Base-by-base conservation (phyloP, 441 rosid species). In the Biscutella laevigata region DNA sequence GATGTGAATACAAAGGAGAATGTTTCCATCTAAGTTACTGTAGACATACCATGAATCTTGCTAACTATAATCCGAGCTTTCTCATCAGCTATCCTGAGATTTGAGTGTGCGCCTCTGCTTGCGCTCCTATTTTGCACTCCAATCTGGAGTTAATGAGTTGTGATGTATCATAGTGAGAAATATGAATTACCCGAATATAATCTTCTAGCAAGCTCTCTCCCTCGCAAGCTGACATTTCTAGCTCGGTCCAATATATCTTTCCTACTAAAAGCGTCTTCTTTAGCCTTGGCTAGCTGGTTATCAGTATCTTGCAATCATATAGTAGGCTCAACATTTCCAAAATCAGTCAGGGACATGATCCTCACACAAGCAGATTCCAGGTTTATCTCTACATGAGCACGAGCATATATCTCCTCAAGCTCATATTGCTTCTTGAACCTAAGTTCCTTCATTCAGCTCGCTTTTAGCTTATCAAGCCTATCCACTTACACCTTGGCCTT, bases 191-290 rank as follows among this genome's bases (percentile, higher is more conserved):
- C 83, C 95, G 79, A 59, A 80, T 92, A 70, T 92, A 92, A 55
- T 92, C 98, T 62, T 92, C 98, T 43, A 92, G 88, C 98, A 95
- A 92, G 60, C 95, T 86, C 81, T 92, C 98, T 77, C 88, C 98
- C 77, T 92, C 98, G 66, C 98, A 88, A 58, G 95, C 92, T 7
- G 83, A 88, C 98, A 92, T 71, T 88, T 92, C 76, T 92, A 14
- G 88, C 94, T 76, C 89, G 83, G 66, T 92, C 96, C 77, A 92
- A 71, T 66, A 86, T 92, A 1, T 92, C 98, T 78, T 82, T 92
- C 66, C 98, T 79, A 73, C 96, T 92, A 47, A 79, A 74, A 25
- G 89, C 79, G 76, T 88, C 98, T 67, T 92, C 96, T 64, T 79
- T 88, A 44, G 96, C 95, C 62, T 74, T 80, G 16, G 81, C 77